phyloP scores from a whole-genome alignment of 106 monocot genomes.

The Triglochin maritima region DNA sequence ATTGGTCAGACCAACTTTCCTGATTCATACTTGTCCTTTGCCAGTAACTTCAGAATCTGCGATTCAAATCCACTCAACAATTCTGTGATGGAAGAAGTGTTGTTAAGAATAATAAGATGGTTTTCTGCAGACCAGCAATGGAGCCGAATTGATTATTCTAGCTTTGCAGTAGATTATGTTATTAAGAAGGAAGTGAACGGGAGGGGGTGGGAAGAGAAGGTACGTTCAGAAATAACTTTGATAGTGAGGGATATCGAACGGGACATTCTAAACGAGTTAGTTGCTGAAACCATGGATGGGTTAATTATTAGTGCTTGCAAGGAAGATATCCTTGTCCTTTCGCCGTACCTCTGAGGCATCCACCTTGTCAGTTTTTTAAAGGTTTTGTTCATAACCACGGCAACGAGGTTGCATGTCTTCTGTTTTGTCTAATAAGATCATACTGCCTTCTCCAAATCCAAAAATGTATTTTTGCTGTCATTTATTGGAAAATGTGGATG shows the following conservation, averaged over 20 bases:
- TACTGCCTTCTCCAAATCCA: no score
- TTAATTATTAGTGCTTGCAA: not conserved
- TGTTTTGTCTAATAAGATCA: no score
- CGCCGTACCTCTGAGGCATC: no score
- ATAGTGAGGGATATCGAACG: conserved; percentile 5
- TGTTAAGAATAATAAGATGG: not conserved
- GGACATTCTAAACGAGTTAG: conserved; percentile 6
- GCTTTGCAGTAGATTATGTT: conserved; percentile 1
- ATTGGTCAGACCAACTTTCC: not conserved
- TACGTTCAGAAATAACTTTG: not conserved
- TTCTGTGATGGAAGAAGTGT: conserved; percentile 2
- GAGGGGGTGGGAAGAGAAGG: conserved; percentile 6
- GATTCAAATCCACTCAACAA: not conserved
- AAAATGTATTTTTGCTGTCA: no score
- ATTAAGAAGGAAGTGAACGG: conserved; percentile 3
- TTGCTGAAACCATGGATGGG: conserved; percentile 2
- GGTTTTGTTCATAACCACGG: no score
- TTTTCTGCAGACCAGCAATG: not conserved
- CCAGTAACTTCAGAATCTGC: not conserved
- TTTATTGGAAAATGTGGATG: no score
- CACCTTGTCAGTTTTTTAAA: no score
- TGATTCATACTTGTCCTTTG: not conserved
- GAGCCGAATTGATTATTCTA: not conserved
- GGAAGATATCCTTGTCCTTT: not conserved
- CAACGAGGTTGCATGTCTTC: no score